These are phyloP conservation scores for Stemphylium vesicarium DNA, from an alignment of 2,329 filamentous ascomycete species.

Conservation along the genomic window DNA sequence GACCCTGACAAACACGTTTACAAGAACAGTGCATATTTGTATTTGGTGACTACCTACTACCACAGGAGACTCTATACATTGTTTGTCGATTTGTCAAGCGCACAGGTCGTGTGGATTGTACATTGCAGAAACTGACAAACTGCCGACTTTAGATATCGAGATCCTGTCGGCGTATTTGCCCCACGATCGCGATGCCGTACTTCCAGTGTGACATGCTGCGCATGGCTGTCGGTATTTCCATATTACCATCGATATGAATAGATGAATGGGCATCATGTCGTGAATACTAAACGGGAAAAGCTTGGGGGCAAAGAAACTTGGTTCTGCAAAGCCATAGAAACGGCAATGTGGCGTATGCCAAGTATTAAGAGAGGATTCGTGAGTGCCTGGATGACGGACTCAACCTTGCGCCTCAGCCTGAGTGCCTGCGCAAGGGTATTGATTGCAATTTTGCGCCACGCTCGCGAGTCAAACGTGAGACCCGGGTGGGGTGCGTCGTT, in stretches of 20 bases:
- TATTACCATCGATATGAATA: constrained; percentile 7
- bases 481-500: constrained; percentile 18
- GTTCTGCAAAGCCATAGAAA: constrained; percentile 7
- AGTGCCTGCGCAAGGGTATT: background rate
- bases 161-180: background rate
- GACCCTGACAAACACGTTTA: background rate
- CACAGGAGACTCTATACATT: no score
- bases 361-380: background rate
- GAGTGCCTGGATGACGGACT: background rate
- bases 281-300: background rate
- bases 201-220: background rate
- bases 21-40: background rate
- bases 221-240: constrained; percentile 7
- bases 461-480: background rate
- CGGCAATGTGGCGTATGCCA: background rate
- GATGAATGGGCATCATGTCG: background rate
- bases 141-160: no score
- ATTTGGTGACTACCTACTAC: no score
- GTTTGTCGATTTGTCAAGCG: no score
- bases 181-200: background rate
- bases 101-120: no score
- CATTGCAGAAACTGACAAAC: no score
- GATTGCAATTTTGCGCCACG: constrained; percentile 2
- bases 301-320: constrained; percentile 21
- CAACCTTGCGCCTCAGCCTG: background rate